Percentiles rank a stretch among this genome's conserved stretches.
phyloP scores from a whole-genome alignment of 257 asterid species.

The Penstemon davidsonii region DNA sequence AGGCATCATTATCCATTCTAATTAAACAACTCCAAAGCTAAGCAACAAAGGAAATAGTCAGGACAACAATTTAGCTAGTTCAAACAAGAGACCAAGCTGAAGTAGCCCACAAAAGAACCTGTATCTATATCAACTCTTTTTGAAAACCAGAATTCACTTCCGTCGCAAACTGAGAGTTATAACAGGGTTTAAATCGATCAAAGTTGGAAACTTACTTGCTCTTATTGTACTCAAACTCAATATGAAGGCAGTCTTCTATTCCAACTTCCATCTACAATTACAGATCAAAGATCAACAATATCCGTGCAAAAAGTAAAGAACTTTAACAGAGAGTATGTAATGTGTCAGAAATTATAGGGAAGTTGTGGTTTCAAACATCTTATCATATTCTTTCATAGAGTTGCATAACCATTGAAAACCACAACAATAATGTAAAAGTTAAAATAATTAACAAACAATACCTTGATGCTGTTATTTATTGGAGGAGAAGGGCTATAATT shows the following conservation, averaged over 20 bases:
- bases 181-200: background rate
- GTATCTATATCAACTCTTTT: background rate
- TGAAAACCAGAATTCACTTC: slow-evolving; percentile 1
- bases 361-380: slow-evolving; percentile 21
- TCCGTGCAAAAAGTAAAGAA: slow-evolving; percentile 11
- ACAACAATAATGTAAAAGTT: slow-evolving; percentile 20
- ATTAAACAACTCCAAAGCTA: background rate
- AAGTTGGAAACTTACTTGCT: slow-evolving; percentile 68
- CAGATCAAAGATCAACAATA: slow-evolving; percentile 19
- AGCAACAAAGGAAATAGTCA: background rate
- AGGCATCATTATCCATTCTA: slow-evolving; percentile 18
- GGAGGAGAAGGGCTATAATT: slow-evolving; percentile 73
- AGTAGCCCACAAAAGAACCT: background rate
- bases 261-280: slow-evolving; percentile 96
- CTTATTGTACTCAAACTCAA: slow-evolving; percentile 96
- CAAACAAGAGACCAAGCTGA: slow-evolving; percentile 4
- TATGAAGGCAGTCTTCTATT: slow-evolving; percentile 98
- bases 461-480: slow-evolving; percentile 96
- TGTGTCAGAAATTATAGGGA: slow-evolving; percentile 8
- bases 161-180: background rate
- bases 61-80: slow-evolving; percentile 9
- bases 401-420: slow-evolving; percentile 16
- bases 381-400: slow-evolving; percentile 8
- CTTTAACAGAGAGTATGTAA: background rate
- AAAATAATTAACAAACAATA: slow-evolving; percentile 30